A percentile compares a stretch with the other conserved stretches of the same genome.
phyloP scores from a whole-genome alignment of 352 stramenopile species.

The Phytopythium kandeliae region DNA sequence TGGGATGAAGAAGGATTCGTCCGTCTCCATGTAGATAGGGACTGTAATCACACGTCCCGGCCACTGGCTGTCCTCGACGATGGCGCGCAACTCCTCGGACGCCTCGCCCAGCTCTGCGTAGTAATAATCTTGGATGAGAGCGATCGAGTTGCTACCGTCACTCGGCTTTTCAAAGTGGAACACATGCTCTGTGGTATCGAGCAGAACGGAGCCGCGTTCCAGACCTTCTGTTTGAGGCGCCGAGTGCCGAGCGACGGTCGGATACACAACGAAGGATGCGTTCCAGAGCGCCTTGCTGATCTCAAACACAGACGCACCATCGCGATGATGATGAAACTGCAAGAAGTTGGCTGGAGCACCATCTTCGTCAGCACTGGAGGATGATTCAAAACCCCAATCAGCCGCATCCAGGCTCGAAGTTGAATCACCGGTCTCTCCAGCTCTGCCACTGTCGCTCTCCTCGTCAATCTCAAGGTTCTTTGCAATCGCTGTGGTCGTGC shows the following conservation, averaged over 20 bases:
- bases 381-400: constrained; percentile 8
- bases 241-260: constrained; percentile 54
- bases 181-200: constrained; percentile 53
- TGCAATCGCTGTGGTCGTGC: background rate
- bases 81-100: constrained; percentile 38
- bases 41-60: constrained; percentile 48
- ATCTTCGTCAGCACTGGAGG: background rate
- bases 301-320: constrained; percentile 33
- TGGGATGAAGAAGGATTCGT: constrained; percentile 43
- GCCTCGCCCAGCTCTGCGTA: constrained; percentile 29
- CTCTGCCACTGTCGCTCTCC: background rate
- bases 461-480: background rate
- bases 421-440: background rate
- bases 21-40: constrained; percentile 55
- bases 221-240: constrained; percentile 27
- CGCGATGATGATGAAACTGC: background rate
- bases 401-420: background rate
- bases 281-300: constrained; percentile 56
- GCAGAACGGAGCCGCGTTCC: constrained; percentile 47
- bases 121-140: constrained; percentile 58
- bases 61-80: constrained; percentile 64
- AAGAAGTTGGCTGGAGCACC: constrained; percentile 4
- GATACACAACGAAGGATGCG: constrained; percentile 63
- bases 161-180: constrained; percentile 61
- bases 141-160: constrained; percentile 23